Conservation (phyloP, 2,329 filamentous ascomycete genomes). For the Diaporthe sp. region DNA sequence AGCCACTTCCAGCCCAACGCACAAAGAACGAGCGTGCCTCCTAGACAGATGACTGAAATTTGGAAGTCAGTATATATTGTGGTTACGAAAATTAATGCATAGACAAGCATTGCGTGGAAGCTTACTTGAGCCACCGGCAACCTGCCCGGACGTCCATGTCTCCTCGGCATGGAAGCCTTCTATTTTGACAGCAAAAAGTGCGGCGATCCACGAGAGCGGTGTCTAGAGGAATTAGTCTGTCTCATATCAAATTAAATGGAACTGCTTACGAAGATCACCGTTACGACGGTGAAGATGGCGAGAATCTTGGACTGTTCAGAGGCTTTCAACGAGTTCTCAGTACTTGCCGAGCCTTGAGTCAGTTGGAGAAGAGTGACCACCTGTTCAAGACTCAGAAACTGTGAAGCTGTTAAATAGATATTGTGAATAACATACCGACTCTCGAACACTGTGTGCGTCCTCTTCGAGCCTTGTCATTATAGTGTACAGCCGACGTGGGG, state of each 20-base stretch:
- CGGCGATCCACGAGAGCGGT: neutral
- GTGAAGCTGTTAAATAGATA: neutral
- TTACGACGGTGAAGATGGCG: conserved; percentile 10
- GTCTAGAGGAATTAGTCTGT: neutral
- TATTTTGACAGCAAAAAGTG: conserved; percentile 16
- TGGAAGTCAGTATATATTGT: neutral
- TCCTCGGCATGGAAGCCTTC: conserved; percentile 4
- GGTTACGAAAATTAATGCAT: neutral
- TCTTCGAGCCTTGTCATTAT: conserved; percentile 1
- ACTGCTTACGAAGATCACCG: neutral
- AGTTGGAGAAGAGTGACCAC: conserved; percentile 5
- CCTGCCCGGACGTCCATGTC: conserved; percentile 9
- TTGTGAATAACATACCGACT: neutral
- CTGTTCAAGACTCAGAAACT: neutral
- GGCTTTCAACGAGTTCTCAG: conserved; percentile 7
- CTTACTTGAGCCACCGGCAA: conserved; percentile 4
- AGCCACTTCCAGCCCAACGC: conserved; percentile 7
- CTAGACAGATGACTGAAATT: neutral
- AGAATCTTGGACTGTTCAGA: conserved; percentile 29
- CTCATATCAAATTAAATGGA: neutral
- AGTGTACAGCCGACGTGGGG: neutral
- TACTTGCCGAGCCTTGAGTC: conserved; percentile 18
- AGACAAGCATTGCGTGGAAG: neutral
- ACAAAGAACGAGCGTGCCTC: conserved; percentile 1
- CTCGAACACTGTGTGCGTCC: conserved; percentile 11